Conservation (phyloP, 2,329 filamentous ascomycete genomes). For the Cladosporium phlei region DNA sequence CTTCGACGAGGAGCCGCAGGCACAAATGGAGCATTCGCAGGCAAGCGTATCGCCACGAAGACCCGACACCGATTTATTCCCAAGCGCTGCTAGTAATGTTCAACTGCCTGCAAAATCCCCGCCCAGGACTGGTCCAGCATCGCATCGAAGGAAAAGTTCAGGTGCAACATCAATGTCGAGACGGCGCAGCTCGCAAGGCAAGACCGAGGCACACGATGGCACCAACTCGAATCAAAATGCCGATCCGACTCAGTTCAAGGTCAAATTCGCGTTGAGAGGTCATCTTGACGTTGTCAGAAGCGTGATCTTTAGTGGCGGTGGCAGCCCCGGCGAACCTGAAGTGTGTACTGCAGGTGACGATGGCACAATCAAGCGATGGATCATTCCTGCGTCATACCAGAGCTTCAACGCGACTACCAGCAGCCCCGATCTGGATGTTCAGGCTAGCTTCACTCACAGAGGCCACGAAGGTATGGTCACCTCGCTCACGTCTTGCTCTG, state of each 20-base stretch:
- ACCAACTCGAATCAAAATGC: conserved; percentile 45
- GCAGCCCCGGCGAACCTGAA: conserved; percentile 90
- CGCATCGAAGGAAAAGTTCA: conserved; percentile 76
- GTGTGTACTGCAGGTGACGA: conserved; percentile 96
- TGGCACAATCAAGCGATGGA: conserved; percentile 93
- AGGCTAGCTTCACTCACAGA: conserved; percentile 89
- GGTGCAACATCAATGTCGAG: conserved; percentile 55
- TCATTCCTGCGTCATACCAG: conserved; percentile 78
- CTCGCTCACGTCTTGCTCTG: conserved; percentile 78
- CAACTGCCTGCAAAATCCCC: conserved; percentile 77
- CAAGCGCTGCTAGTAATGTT: conserved; percentile 56
- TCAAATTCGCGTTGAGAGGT: conserved; percentile 84
- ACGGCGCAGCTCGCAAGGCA: conserved; percentile 55
- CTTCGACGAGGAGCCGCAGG: conserved; percentile 69
- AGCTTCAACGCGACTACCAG: conserved; percentile 52
- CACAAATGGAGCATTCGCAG: conserved; percentile 53
- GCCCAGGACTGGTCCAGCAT: conserved; percentile 57
- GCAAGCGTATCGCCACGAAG: conserved; percentile 55
- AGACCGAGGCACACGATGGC: conserved; percentile 52
- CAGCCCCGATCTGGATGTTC: conserved; percentile 76
- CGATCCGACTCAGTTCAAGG: conserved; percentile 78
- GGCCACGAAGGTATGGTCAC: conserved; percentile 90
- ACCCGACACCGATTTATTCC: conserved; percentile 84
- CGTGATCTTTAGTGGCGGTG: conserved; percentile 94
- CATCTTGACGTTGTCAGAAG: conserved; percentile 91